Conservation (phyloP, 2,329 filamentous ascomycete genomes). For the Catunica adiposa region DNA sequence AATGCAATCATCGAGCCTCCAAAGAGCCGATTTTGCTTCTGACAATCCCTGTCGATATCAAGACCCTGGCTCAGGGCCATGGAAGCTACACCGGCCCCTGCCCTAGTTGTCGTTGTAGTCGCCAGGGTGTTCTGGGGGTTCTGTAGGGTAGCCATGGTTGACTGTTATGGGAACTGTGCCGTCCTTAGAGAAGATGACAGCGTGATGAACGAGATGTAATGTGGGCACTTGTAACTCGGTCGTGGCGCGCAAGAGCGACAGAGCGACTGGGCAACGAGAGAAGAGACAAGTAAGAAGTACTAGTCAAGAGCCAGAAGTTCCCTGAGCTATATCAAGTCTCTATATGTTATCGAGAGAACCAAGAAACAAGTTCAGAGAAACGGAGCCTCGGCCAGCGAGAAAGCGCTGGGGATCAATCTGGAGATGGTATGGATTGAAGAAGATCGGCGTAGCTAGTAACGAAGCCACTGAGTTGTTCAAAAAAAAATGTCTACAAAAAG, state of each 20-base stretch:
- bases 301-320: neutral
- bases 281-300: too few relatives aligned
- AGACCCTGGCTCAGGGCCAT: neutral
- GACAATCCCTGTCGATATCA: neutral
- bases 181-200: too few relatives aligned
- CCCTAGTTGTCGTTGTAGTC: neutral
- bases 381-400: too few relatives aligned
- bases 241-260: too few relatives aligned
- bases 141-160: neutral
- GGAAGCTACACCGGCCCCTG: neutral
- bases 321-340: neutral
- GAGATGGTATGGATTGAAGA: too few relatives aligned
- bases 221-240: neutral
- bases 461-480: too few relatives aligned
- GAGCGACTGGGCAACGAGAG: too few relatives aligned
- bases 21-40: neutral
- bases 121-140: neutral
- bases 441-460: too few relatives aligned
- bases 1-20: neutral
- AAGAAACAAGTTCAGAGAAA: too few relatives aligned
- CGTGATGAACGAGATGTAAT: neutral
- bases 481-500: too few relatives aligned
- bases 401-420: too few relatives aligned
- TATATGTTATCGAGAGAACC: too few relatives aligned
- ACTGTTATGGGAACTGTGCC: neutral